These are phyloP conservation scores for Cryptococcus neoformans DNA, from an alignment of 1,284 basidiomycete species.

Conservation along the genomic window DNA sequence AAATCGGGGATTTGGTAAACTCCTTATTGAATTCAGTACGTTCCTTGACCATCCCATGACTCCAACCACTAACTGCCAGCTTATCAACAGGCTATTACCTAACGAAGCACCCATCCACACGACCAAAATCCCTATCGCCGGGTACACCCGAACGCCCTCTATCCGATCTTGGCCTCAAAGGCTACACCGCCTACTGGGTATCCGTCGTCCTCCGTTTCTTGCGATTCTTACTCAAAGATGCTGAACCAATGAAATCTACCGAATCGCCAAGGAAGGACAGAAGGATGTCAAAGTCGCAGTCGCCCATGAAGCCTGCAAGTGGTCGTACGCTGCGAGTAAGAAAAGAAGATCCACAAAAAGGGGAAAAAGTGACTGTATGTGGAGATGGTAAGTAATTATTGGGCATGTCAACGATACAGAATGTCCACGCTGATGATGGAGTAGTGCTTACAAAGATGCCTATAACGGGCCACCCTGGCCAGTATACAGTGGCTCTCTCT, in stretches of 20 bases:
- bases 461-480: slow-evolving; percentile 17
- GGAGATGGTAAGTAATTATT: slow-evolving; percentile 17
- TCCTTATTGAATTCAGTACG: slow-evolving; percentile 97
- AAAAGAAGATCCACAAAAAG: slow-evolving; percentile 5
- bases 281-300: background rate
- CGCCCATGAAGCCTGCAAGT: slow-evolving; percentile 9
- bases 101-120: slow-evolving; percentile 57
- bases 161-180: slow-evolving; percentile 85
- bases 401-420: background rate
- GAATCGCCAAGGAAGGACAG: slow-evolving; percentile 7
- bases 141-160: slow-evolving; percentile 95
- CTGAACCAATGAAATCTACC: slow-evolving; percentile 10
- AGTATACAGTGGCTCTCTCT: slow-evolving; percentile 58
- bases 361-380: slow-evolving; percentile 16
- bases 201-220: slow-evolving; percentile 80
- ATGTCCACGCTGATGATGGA: background rate
- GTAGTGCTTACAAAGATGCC: slow-evolving; percentile 14
- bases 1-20: slow-evolving; percentile 83
- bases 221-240: slow-evolving; percentile 53
- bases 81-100: slow-evolving; percentile 74
- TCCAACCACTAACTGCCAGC: background rate
- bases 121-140: slow-evolving; percentile 59
- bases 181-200: slow-evolving; percentile 91
- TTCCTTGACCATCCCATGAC: slow-evolving; percentile 10
- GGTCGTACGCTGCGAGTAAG: slow-evolving; percentile 19